A percentile compares a stretch with the other conserved stretches of the same genome.
These are phyloP conservation scores for Glonium stellatum DNA, from an alignment of 495 filamentous ascomycete species.

Conservation along the genomic window DNA sequence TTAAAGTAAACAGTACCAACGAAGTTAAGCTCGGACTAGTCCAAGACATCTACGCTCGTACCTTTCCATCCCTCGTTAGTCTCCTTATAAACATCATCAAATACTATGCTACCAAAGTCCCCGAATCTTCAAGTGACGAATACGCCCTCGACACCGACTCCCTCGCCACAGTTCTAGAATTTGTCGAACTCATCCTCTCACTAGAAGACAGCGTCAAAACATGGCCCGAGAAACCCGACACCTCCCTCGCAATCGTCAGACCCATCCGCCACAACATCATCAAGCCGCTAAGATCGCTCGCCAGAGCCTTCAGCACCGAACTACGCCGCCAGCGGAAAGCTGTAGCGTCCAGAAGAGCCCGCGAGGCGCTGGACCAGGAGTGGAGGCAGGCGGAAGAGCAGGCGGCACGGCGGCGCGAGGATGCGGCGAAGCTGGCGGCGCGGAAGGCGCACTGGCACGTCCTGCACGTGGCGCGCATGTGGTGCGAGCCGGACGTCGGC, in stretches of 20 bases:
- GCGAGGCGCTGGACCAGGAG: neutral
- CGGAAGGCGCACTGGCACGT: slow-evolving; percentile 6
- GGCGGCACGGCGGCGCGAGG: neutral
- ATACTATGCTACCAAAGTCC: neutral
- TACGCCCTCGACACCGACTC: neutral
- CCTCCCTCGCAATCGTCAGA: neutral
- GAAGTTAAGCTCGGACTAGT: neutral
- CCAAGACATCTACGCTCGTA: slow-evolving; percentile 3
- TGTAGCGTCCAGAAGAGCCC: neutral
- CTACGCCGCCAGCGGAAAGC: neutral
- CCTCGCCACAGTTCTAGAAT: neutral
- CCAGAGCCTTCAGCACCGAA: neutral
- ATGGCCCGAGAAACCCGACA: neutral
- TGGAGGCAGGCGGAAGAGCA: neutral
- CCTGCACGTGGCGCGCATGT: slow-evolving; percentile 17
- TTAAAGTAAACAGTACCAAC: neutral
- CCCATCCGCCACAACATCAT: slow-evolving; percentile 6
- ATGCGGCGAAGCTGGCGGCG: neutral
- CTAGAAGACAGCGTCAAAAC: neutral
- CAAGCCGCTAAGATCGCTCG: slow-evolving; percentile 3
- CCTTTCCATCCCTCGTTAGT: neutral
- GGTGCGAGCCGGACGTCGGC: slow-evolving; percentile 16
- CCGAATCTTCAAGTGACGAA: neutral
- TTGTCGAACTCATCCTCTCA: neutral
- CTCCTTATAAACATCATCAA: neutral